Evolutionary conservation across 345 rosid genomes (phyloP).

Genomic region (Nephelium lappaceum): DNA sequence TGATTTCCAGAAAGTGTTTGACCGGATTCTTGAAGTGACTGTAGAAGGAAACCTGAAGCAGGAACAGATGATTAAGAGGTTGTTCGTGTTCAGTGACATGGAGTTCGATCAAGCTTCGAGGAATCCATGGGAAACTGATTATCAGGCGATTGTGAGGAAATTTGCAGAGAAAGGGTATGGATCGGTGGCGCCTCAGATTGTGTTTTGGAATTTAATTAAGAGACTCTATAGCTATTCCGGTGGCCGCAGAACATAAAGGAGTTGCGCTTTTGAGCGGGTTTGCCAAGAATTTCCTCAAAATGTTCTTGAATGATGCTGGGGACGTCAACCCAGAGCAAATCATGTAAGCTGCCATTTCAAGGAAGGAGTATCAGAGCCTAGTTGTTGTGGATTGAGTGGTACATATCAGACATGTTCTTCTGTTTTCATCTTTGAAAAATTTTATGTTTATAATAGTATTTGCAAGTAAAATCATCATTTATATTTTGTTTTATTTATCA

Average conservation of each 20-base stretch:
- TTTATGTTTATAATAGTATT: too few species aligned
- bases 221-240: constrained; percentile 43
- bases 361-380: too few species aligned
- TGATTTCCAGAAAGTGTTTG: constrained; percentile 55
- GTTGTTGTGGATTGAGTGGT: too few species aligned
- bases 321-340: too few species aligned
- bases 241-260: constrained; percentile 36
- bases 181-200: constrained; percentile 46
- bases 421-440: too few species aligned
- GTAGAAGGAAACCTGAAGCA: constrained; percentile 43
- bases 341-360: too few species aligned
- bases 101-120: constrained; percentile 50
- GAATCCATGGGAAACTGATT: constrained; percentile 51
- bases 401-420: too few species aligned
- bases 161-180: constrained; percentile 50
- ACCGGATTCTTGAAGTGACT: constrained; percentile 50
- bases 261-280: constrained; percentile 28
- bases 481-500: too few species aligned
- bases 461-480: too few species aligned
- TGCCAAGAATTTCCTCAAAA: too few species aligned
- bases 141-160: constrained; percentile 46
- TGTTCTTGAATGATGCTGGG: too few species aligned
- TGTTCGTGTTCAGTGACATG: constrained; percentile 75
- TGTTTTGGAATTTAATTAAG: constrained; percentile 69
- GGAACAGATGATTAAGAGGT: constrained; percentile 57